Evolutionary conservation across 257 asterid species (phyloP).

Genomic region (Solanum habrochaites): DNA sequence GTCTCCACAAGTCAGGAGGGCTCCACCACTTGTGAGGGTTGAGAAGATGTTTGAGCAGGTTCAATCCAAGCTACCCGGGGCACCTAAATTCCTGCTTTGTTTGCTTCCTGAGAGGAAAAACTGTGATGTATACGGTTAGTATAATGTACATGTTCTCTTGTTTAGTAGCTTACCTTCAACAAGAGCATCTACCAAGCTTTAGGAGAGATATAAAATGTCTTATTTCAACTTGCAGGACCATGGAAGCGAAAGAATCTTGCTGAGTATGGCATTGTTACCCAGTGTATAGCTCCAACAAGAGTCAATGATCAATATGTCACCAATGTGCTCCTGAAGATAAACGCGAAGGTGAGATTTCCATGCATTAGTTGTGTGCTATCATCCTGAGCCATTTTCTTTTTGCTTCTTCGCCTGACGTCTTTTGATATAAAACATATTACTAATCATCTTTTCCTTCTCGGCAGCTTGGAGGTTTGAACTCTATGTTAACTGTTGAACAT

Average conservation of each 20-base stretch:
- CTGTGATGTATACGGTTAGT: constrained; percentile 70
- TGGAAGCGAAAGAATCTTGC: constrained; percentile 75
- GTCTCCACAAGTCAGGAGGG: constrained; percentile 46
- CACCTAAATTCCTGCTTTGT: constrained; percentile 71
- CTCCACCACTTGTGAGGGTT: constrained; percentile 62
- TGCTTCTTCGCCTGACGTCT: too few relatives aligned
- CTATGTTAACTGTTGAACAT: constrained; percentile 52
- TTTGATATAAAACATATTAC: background rate
- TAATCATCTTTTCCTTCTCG: background rate
- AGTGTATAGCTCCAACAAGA: constrained; percentile 63
- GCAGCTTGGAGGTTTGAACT: constrained; percentile 90
- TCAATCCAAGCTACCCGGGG: constrained; percentile 56
- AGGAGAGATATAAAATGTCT: background rate
- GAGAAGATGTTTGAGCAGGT: constrained; percentile 69
- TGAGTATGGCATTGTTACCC: constrained; percentile 79
- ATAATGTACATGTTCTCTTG: background rate
- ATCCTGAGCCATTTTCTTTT: background rate
- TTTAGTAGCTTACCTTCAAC: background rate
- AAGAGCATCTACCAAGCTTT: background rate
- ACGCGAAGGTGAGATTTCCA: constrained; percentile 55
- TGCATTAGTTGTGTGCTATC: background rate
- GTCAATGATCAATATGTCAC: constrained; percentile 76
- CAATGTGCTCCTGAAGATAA: constrained; percentile 65
- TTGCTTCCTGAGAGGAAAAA: constrained; percentile 78
- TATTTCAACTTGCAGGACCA: constrained; percentile 36